Evolutionary conservation across 75 land plant species (phyloP).

Genomic region (Cunninghamia lanceolata): DNA sequence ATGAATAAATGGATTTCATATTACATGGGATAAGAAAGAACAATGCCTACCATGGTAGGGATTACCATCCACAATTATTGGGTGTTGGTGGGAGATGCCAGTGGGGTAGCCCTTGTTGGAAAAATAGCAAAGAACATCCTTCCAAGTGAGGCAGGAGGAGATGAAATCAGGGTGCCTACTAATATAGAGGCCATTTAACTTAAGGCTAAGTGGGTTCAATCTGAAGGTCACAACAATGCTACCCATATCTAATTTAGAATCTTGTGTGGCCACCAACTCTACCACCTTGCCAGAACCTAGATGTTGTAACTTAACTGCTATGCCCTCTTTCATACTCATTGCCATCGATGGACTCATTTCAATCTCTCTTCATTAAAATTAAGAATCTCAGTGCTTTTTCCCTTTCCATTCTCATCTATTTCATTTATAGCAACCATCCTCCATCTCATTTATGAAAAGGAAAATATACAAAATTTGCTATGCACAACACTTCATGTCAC

Average conservation of each 20-base stretch:
- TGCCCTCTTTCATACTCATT: not conserved
- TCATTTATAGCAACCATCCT: no score
- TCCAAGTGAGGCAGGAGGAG: slow-evolving; percentile 1
- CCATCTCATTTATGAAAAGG: no score
- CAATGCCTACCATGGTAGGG: not conserved
- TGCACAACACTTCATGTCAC: no score
- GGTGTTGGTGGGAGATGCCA: not conserved
- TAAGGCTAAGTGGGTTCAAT: not conserved
- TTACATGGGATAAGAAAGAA: no score
- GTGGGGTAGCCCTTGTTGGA: not conserved
- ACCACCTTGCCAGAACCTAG: not conserved
- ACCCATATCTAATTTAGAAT: slow-evolving; percentile 2
- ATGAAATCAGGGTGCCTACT: not conserved
- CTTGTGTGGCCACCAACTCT: not conserved
- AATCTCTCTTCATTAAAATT: no score
- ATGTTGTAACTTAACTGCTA: not conserved
- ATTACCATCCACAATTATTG: not conserved
- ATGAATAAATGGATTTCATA: no score
- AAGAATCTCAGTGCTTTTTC: no score
- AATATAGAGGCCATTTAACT: not conserved
- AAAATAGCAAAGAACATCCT: not conserved
- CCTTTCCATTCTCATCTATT: no score
- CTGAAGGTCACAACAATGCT: not conserved
- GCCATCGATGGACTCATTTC: not conserved
- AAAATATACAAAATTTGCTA: no score